Conservation (phyloP, 352 stramenopile species). For the Phytophthora sp. region DNA sequence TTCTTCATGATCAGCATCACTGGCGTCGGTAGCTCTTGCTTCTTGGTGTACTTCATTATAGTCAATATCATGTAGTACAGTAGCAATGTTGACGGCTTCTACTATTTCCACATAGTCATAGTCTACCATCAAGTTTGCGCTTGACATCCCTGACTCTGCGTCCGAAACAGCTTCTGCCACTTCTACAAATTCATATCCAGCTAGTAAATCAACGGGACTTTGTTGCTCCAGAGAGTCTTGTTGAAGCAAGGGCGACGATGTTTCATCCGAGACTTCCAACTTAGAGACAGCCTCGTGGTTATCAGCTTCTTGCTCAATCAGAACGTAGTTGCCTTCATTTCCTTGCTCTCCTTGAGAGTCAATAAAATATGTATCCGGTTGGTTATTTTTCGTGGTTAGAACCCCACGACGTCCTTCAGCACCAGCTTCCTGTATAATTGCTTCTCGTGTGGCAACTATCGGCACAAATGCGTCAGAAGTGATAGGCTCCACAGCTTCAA, state of each 20-base stretch:
- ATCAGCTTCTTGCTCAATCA: not conserved
- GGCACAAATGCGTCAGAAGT: not conserved
- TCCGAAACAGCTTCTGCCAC: slow-evolving; percentile 12
- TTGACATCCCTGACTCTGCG: not conserved
- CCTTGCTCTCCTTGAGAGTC: no score
- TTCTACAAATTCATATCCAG: slow-evolving; percentile 37
- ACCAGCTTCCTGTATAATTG: no score
- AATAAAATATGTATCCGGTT: not conserved
- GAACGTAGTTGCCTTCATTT: not conserved
- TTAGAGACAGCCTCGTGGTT: not conserved
- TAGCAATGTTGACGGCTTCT: slow-evolving; percentile 16
- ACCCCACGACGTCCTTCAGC: no score
- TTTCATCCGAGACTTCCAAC: not conserved
- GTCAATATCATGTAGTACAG: not conserved
- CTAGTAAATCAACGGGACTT: slow-evolving; percentile 27
- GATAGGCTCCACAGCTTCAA: slow-evolving; percentile 39
- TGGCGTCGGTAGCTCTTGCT: not conserved
- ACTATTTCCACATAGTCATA: slow-evolving; percentile 30
- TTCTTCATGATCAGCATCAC: not conserved
- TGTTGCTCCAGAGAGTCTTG: slow-evolving; percentile 4
- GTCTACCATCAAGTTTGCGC: slow-evolving; percentile 9
- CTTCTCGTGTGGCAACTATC: no score
- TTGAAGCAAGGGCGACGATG: not conserved
- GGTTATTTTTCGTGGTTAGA: no score
- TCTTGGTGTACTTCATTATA: not conserved